Percentiles rank a stretch among this genome's conserved stretches.
phyloP scores from a whole-genome alignment of 2,329 filamentous ascomycete species.

The Paracamarosporium sp. region DNA sequence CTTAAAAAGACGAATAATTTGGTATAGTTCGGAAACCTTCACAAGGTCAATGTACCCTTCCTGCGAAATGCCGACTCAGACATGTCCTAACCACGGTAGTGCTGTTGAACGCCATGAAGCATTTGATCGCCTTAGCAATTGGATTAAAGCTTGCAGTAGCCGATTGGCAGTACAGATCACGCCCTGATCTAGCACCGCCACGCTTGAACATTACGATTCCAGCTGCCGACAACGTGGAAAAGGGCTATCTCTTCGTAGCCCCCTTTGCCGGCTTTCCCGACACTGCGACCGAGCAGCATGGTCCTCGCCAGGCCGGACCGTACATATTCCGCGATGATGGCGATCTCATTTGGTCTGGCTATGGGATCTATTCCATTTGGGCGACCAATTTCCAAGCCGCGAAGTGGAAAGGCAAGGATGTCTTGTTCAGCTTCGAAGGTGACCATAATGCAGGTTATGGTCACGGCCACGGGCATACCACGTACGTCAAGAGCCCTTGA shows the following conservation, averaged over 20 bases:
- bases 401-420: conserved; percentile 58
- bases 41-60: conserved; percentile 33
- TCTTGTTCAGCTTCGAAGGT: conserved; percentile 63
- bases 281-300: conserved; percentile 42
- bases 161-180: conserved; percentile 58
- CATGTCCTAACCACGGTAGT: conserved; percentile 17
- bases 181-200: conserved; percentile 56
- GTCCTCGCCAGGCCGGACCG: conserved; percentile 59
- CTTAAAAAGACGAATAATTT: background rate
- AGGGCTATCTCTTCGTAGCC: conserved; percentile 55
- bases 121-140: conserved; percentile 7
- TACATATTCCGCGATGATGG: conserved; percentile 64
- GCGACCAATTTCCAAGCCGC: conserved; percentile 61
- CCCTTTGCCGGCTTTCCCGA: conserved; percentile 38
- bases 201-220: conserved; percentile 54
- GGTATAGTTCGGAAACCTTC: conserved; percentile 17
- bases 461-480: conserved; percentile 15
- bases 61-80: conserved; percentile 13
- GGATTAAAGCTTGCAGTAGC: conserved; percentile 43
- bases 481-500: background rate
- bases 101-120: conserved; percentile 19
- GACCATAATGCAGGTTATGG: conserved; percentile 32
- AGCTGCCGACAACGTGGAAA: conserved; percentile 48
- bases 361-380: conserved; percentile 61
- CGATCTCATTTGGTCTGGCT: conserved; percentile 65